Evolutionary conservation across 352 stramenopile genomes (phyloP).

Genomic region (Elongisporangium anandrum): DNA sequence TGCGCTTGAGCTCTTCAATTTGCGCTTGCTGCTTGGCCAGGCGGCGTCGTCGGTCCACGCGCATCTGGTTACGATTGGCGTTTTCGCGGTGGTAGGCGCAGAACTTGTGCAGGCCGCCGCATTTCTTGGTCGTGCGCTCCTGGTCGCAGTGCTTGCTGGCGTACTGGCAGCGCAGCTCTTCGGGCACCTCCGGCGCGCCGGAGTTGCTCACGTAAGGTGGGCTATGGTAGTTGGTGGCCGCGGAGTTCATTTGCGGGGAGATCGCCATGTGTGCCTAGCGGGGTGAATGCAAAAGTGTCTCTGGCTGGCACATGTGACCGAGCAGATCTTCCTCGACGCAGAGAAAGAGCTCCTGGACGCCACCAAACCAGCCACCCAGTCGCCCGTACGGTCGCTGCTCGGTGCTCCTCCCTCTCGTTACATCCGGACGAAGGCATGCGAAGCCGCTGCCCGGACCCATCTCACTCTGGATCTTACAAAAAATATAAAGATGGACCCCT

Average conservation of each 20-base stretch:
- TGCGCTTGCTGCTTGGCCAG: constrained; percentile 38
- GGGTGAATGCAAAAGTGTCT: background rate
- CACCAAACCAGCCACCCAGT: background rate
- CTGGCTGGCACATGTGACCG: background rate
- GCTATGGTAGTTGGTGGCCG: background rate
- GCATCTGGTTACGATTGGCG: constrained; percentile 55
- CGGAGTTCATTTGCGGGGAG: background rate
- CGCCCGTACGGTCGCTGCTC: background rate
- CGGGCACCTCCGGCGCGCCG: constrained; percentile 7
- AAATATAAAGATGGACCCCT: background rate
- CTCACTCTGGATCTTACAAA: background rate
- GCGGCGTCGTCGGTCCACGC: constrained; percentile 35
- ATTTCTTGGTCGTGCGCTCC: constrained; percentile 52
- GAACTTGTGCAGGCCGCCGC: constrained; percentile 50
- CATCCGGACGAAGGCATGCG: background rate
- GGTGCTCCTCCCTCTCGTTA: background rate
- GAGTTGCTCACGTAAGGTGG: constrained; percentile 1
- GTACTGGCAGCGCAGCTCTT: constrained; percentile 39
- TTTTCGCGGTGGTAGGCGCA: constrained; percentile 55
- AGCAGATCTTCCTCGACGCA: background rate
- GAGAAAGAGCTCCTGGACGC: constrained; percentile 6
- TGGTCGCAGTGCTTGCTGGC: constrained; percentile 50
- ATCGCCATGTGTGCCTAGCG: background rate
- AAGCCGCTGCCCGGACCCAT: background rate
- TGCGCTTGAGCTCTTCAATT: background rate